Percentiles rank a stretch among this genome's conserved stretches.
These are phyloP conservation scores for Clathrus columnatus DNA, from an alignment of 768 basidiomycete species.

Conservation along the genomic window DNA sequence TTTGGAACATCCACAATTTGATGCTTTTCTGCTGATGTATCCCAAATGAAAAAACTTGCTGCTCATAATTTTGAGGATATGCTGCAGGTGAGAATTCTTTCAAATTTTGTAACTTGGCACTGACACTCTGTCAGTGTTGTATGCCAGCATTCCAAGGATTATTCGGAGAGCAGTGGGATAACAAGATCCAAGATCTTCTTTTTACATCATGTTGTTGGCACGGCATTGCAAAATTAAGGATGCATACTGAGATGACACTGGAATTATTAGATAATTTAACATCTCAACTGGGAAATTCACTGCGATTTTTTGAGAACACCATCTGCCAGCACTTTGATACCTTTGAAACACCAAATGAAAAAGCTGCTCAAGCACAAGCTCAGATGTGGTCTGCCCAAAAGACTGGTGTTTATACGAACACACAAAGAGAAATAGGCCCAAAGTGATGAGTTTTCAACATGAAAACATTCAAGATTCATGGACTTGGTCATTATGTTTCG, in stretches of 20 bases:
- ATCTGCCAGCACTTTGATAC: constrained; percentile 5
- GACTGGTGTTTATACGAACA: no score
- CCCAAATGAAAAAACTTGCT: constrained; percentile 19
- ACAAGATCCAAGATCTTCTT: not conserved
- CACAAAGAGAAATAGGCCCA: no score
- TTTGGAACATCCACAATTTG: constrained; percentile 21
- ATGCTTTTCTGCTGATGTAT: constrained; percentile 15
- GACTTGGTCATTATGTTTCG: constrained; percentile 1
- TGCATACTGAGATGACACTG: constrained; percentile 7
- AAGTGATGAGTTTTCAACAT: no score
- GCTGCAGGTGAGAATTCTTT: constrained; percentile 14
- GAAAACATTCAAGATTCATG: constrained; percentile 3
- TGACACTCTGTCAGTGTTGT: not conserved
- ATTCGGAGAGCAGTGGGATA: constrained; percentile 5
- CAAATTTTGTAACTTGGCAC: not conserved
- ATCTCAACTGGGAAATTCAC: not conserved
- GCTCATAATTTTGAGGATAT: constrained; percentile 22
- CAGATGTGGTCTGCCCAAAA: constrained; percentile 1
- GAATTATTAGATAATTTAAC: not conserved
- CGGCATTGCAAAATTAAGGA: constrained; percentile 6
- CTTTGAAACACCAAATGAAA: constrained; percentile 4
- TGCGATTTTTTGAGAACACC: constrained; percentile 5
- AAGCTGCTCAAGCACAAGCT: no score
- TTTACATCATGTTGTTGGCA: constrained; percentile 6
- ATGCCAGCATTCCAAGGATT: constrained; percentile 11